These are phyloP conservation scores for Setomelanomma holmii DNA, from an alignment of 2,329 filamentous ascomycete genomes.

Conservation along the genomic window DNA sequence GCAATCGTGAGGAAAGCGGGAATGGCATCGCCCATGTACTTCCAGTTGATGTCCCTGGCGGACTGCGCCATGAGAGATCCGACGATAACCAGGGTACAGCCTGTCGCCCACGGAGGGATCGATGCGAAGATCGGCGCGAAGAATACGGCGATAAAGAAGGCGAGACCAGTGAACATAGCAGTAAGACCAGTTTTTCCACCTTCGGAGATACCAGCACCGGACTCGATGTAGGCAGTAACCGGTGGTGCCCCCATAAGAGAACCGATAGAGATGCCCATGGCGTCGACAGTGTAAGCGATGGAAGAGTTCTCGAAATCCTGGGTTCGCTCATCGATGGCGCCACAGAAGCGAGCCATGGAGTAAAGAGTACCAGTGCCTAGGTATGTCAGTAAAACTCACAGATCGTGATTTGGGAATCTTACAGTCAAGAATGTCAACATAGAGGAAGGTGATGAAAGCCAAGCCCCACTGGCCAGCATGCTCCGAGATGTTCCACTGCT, in stretches of 20 bases:
- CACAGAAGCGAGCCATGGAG: conserved; percentile 85
- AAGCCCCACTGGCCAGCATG: conserved; percentile 80
- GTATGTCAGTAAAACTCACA: conserved; percentile 2
- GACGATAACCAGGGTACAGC: conserved; percentile 85
- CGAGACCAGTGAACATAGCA: conserved; percentile 77
- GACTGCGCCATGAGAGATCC: conserved; percentile 86
- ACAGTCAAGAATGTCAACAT: conserved; percentile 87
- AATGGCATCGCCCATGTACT: conserved; percentile 78
- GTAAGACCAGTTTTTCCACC: conserved; percentile 87
- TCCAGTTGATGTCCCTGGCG: conserved; percentile 87
- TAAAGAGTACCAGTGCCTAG: conserved; percentile 78
- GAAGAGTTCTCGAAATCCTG: conserved; percentile 89
- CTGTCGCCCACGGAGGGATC: conserved; percentile 88
- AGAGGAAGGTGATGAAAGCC: conserved; percentile 86
- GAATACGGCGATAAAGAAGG: conserved; percentile 81
- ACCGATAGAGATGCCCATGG: conserved; percentile 80
- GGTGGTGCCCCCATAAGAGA: conserved; percentile 79
- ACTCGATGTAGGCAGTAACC: conserved; percentile 87
- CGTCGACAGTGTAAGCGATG: conserved; percentile 83
- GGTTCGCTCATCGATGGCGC: conserved; percentile 79
- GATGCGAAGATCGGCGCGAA: conserved; percentile 91
- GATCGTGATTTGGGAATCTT: conserved; percentile 1
- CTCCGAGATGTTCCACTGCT: conserved; percentile 73
- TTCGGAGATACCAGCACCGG: conserved; percentile 88
- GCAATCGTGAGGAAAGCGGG: conserved; percentile 85